Conservation (phyloP, 2,329 filamentous ascomycete genomes). For the Balansia obtecta region DNA sequence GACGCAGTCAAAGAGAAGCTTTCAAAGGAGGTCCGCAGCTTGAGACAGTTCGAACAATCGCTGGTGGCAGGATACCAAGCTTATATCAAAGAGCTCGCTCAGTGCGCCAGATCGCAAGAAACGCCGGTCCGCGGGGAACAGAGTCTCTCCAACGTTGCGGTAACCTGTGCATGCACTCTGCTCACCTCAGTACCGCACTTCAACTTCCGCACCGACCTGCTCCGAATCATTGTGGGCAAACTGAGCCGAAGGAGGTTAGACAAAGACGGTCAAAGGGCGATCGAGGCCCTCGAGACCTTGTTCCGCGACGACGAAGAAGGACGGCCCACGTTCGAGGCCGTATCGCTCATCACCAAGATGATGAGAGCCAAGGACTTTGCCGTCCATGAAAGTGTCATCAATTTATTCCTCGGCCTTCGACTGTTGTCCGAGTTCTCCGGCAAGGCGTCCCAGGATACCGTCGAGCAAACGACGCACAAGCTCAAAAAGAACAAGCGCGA, state of each 20-base stretch:
- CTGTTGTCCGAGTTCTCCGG: conserved; percentile 77
- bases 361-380: conserved; percentile 79
- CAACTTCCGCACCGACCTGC: conserved; percentile 81
- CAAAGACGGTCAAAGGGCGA: conserved; percentile 64
- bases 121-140: conserved; percentile 26
- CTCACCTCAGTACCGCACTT: conserved; percentile 82
- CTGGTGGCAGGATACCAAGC: conserved; percentile 73
- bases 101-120: conserved; percentile 47
- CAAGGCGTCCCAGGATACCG: conserved; percentile 66
- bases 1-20: conserved; percentile 66
- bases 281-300: conserved; percentile 65
- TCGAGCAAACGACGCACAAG: conserved; percentile 37
- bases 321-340: conserved; percentile 73
- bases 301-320: conserved; percentile 87
- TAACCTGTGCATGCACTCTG: conserved; percentile 74
- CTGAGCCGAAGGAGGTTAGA: conserved; percentile 63
- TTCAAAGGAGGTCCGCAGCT: conserved; percentile 78
- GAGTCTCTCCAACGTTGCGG: conserved; percentile 59
- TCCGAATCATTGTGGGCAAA: conserved; percentile 79
- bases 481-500: conserved; percentile 61
- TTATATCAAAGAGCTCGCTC: conserved; percentile 66
- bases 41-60: conserved; percentile 78
- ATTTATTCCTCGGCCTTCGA: conserved; percentile 82
- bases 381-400: conserved; percentile 74
- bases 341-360: conserved; percentile 81